Conservation (phyloP, 768 basidiomycete species). For the Leccinum ochraceum region DNA sequence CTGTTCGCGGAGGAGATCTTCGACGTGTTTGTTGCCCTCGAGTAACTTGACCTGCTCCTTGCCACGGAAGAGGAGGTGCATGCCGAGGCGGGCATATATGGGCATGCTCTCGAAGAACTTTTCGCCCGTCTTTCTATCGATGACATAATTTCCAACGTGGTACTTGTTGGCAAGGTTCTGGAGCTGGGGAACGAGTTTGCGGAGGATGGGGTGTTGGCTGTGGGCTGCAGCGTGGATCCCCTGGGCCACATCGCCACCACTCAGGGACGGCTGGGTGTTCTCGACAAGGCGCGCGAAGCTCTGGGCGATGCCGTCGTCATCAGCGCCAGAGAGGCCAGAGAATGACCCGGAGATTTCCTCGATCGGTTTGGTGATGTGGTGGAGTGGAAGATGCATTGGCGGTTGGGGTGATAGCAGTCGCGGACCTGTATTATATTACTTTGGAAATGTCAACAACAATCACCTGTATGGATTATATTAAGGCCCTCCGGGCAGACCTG, state of each 20-base stretch:
- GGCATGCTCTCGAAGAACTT: slow-evolving; percentile 77
- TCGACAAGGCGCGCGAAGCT: slow-evolving; percentile 24
- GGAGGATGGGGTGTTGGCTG: slow-evolving; percentile 39
- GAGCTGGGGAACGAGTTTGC: slow-evolving; percentile 54
- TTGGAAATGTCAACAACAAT: too few species aligned
- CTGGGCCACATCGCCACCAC: slow-evolving; percentile 19
- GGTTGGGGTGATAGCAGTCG: neutral
- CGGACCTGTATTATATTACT: neutral
- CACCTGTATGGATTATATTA: too few species aligned
- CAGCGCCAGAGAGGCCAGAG: slow-evolving; percentile 19
- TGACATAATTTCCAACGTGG: slow-evolving; percentile 62
- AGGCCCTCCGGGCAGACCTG: too few species aligned
- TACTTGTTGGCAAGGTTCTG: slow-evolving; percentile 52
- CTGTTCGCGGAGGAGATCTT: slow-evolving; percentile 52
- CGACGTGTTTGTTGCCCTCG: slow-evolving; percentile 46
- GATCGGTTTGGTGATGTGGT: slow-evolving; percentile 27
- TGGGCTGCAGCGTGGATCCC: slow-evolving; percentile 39
- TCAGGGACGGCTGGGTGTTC: slow-evolving; percentile 14
- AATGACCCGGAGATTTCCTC: slow-evolving; percentile 26
- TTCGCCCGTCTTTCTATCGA: slow-evolving; percentile 46
- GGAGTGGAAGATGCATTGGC: slow-evolving; percentile 21
- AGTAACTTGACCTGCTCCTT: slow-evolving; percentile 50
- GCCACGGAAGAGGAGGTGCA: slow-evolving; percentile 76
- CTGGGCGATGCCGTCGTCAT: slow-evolving; percentile 23
- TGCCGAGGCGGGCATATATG: slow-evolving; percentile 66